Conservation (phyloP, 2,329 filamentous ascomycete genomes). For the Aspergillus sp. region DNA sequence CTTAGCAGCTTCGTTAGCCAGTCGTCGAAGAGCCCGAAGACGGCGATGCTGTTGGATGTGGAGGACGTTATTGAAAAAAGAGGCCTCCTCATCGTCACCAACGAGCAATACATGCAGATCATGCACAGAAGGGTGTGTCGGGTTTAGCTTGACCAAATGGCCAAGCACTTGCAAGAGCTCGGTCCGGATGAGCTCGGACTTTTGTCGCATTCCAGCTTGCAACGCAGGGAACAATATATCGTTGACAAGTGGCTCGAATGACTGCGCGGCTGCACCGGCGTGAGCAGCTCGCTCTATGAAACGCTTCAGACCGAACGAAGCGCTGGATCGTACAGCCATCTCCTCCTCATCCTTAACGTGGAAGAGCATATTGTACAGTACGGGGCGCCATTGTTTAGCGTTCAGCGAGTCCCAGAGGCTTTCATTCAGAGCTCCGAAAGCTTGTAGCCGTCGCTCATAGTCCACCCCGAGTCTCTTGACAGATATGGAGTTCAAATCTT, state of each 20-base stretch:
- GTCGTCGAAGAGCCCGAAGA: constrained; percentile 74
- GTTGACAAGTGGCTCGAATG: constrained; percentile 60
- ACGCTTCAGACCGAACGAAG: constrained; percentile 74
- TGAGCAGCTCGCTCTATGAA: constrained; percentile 67
- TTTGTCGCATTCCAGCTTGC: constrained; percentile 71
- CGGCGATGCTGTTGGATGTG: constrained; percentile 87
- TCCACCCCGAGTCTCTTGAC: constrained; percentile 75
- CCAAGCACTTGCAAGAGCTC: constrained; percentile 81
- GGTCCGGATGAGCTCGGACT: constrained; percentile 78
- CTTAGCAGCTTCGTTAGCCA: constrained; percentile 67
- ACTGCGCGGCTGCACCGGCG: constrained; percentile 43
- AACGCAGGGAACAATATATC: constrained; percentile 72
- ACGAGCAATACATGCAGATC: constrained; percentile 73
- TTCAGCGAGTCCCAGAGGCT: constrained; percentile 61
- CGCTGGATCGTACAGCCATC: constrained; percentile 79
- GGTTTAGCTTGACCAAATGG: constrained; percentile 70
- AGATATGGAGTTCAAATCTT: constrained; percentile 77
- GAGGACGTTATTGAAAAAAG: constrained; percentile 90
- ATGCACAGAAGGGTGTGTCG: constrained; percentile 67
- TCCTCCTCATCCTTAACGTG: constrained; percentile 86
- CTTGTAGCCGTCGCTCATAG: constrained; percentile 76
- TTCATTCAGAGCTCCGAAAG: constrained; percentile 72
- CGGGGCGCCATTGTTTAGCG: constrained; percentile 76
- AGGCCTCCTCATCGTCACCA: constrained; percentile 71
- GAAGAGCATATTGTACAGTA: constrained; percentile 87